Conservation (phyloP, 1,284 basidiomycete genomes). For the Naganishia sp. region DNA sequence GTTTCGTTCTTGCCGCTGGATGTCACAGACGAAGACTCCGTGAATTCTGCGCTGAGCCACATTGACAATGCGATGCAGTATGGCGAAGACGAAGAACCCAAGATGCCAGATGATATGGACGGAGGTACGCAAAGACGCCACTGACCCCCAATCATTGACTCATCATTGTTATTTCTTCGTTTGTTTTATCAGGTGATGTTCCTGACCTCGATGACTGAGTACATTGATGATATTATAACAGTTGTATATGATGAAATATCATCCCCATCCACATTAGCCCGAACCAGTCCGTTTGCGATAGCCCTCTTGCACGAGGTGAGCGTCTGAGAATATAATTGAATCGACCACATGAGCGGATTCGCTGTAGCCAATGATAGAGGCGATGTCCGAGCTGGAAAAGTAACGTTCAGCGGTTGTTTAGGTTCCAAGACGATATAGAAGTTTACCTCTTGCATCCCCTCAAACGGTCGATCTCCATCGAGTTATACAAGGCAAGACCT, state of each 20-base stretch:
- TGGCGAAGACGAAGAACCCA: constrained; percentile 89
- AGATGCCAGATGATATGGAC: constrained; percentile 82
- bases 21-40: constrained; percentile 82
- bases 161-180: background rate
- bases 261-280: background rate
- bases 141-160: constrained; percentile 50
- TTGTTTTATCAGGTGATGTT: constrained; percentile 3
- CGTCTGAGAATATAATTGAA: constrained; percentile 60
- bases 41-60: constrained; percentile 88
- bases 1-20: constrained; percentile 96
- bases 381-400: constrained; percentile 69
- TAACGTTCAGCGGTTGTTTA: constrained; percentile 20
- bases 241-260: constrained; percentile 18
- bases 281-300: background rate
- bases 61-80: constrained; percentile 98
- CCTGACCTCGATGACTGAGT: constrained; percentile 17
- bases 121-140: constrained; percentile 59
- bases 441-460: constrained; percentile 85
- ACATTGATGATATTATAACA: constrained; percentile 5
- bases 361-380: constrained; percentile 81
- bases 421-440: constrained; percentile 23
- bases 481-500: constrained; percentile 94
- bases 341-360: constrained; percentile 97
- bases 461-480: constrained; percentile 81
- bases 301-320: constrained; percentile 22